Base-by-base conservation (phyloP, 2,329 filamentous ascomycete genomes). In the Clarireedia hainanense region DNA sequence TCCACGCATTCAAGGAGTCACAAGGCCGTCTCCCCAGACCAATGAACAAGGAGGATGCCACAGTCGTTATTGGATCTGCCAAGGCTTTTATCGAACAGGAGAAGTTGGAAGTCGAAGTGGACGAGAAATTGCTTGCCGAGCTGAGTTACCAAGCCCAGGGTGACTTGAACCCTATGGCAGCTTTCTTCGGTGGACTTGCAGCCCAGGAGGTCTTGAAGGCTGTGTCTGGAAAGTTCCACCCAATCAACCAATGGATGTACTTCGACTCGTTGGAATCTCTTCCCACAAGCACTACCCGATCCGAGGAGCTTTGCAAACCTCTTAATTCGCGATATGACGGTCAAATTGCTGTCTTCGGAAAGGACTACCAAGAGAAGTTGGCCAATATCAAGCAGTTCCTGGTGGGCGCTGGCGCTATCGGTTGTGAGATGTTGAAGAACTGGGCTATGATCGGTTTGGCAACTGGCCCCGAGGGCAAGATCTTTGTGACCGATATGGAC, bases 371-470 rank as follows among this genome's bases (percentile, higher is more conserved):
- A 72, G 87, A 96, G 51, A 96, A 96, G 78, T 81, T 99, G 63
- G 82, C 86, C 58, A 95, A 96, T 66, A 74, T 94, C 59, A 94
- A 86, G 67, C 84, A 97, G 66, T 99, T 99, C 76, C 79, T 99
- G 55, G 94, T 99, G 57, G 94, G 94, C 64, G 90, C 94, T 47
- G 94, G 94, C 66, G 94, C 95, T 61, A 99, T 99, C 70, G 94
- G 94, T 47, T 99, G 94, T 68, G 94, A 99, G 70, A 99, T 97
- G 88, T 76, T 99, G 64, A 99, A 99, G 82, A 97, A 97, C 73
- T 99, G 94, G 91, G 92, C 95, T 37, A 95, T 99, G 91, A 95
- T 97, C 71, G 94, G 94, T 63, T 78, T 99, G 30, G 92, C 87
- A 46, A 89, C 88, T 47, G 94, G 94, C 4, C 89, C 90, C 3